A percentile compares a stretch with the other conserved stretches of the same genome.
Conservation (phyloP, 2,329 filamentous ascomycete species). For the Colletotrichum sp. region DNA sequence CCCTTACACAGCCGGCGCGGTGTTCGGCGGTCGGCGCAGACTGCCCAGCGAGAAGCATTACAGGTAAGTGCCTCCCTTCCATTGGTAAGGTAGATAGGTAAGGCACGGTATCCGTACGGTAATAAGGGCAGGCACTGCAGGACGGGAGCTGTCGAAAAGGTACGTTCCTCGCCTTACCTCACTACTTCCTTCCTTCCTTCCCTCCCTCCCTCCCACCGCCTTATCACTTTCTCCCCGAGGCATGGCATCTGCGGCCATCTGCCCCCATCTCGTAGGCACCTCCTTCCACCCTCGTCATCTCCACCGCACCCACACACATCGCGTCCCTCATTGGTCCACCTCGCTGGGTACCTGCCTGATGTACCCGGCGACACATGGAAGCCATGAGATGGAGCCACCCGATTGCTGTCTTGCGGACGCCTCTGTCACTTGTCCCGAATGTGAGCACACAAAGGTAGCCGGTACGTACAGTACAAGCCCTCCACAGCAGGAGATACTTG, state of each 20-base stretch:
- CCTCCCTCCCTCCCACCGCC: not conserved
- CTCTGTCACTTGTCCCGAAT: not conserved
- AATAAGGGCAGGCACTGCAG: not conserved
- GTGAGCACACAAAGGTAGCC: not conserved
- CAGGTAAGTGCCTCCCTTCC: not conserved
- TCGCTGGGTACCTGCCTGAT: conserved; percentile 8
- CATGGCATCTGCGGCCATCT: conserved; percentile 1
- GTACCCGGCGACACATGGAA: conserved; percentile 8
- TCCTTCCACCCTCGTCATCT: not conserved
- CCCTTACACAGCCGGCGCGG: not conserved
- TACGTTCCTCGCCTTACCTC: not conserved
- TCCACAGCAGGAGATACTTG: not conserved
- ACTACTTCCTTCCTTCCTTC: not conserved
- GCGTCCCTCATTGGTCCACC: not conserved
- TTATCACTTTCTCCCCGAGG: not conserved
- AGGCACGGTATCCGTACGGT: not conserved
- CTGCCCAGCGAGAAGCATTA: not conserved
- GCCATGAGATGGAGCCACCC: conserved; percentile 11
- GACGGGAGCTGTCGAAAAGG: not conserved
- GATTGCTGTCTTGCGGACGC: not conserved
- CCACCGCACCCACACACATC: not conserved
- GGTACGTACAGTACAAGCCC: not conserved
- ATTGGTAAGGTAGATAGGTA: not conserved
- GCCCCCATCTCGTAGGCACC: not conserved
- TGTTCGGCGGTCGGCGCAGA: not conserved